Conservation (phyloP, 2,329 filamentous ascomycete genomes). For the Phialophora chinensis region DNA sequence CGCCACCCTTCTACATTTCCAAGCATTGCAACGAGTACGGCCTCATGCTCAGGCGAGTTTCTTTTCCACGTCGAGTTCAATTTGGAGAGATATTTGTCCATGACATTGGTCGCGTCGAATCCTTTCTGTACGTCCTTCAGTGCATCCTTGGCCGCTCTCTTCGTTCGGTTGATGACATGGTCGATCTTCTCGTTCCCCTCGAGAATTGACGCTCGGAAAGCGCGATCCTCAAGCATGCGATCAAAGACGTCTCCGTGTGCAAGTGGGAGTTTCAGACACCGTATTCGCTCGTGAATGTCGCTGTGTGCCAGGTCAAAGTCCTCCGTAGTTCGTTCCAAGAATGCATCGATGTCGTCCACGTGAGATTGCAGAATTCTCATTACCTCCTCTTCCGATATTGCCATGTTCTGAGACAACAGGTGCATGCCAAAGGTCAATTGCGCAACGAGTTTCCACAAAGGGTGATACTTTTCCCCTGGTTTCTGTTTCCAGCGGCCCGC, state of each 20-base stretch:
- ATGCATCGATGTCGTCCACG: slow-evolving; percentile 92
- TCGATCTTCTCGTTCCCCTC: slow-evolving; percentile 91
- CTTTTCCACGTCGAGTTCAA: slow-evolving; percentile 68
- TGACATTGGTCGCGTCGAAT: slow-evolving; percentile 74
- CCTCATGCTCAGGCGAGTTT: slow-evolving; percentile 64
- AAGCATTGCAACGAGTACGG: slow-evolving; percentile 87
- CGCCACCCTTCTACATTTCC: slow-evolving; percentile 92
- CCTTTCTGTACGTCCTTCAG: slow-evolving; percentile 81
- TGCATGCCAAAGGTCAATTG: slow-evolving; percentile 96
- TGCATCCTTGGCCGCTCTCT: slow-evolving; percentile 74
- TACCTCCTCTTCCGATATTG: slow-evolving; percentile 87
- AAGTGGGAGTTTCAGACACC: slow-evolving; percentile 80
- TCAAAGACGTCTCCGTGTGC: slow-evolving; percentile 83
- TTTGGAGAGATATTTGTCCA: slow-evolving; percentile 74
- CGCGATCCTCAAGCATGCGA: slow-evolving; percentile 81
- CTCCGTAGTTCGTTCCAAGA: slow-evolving; percentile 82
- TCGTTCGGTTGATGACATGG: slow-evolving; percentile 82
- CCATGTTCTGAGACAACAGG: slow-evolving; percentile 79
- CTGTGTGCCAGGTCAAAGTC: slow-evolving; percentile 78
- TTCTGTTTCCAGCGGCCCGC: slow-evolving; percentile 77
- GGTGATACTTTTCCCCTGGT: slow-evolving; percentile 78
- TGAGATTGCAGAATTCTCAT: slow-evolving; percentile 87
- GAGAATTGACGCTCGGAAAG: slow-evolving; percentile 80
- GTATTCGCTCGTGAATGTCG: slow-evolving; percentile 80
- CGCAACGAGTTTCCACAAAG: slow-evolving; percentile 85